Conservation (phyloP, 139 green algal genomes). For the Chlorella sp. region DNA sequence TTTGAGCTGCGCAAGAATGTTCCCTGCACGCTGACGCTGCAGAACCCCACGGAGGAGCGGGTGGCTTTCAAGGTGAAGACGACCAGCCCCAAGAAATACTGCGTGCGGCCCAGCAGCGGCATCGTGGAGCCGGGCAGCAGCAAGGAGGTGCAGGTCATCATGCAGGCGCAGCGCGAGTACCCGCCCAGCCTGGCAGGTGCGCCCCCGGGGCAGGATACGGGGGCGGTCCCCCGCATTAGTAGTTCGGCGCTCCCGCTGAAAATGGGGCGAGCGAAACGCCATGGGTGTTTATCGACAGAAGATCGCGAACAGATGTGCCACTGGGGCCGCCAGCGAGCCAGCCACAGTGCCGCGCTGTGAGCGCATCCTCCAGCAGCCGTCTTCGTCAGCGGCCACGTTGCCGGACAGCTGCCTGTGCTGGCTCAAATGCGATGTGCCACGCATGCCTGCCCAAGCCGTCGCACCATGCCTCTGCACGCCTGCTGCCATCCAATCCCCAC, state of each 20-base stretch:
- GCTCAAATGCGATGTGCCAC: too few relatives aligned
- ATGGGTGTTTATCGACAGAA: too few relatives aligned
- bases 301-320: too few relatives aligned
- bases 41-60: conserved; percentile 62
- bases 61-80: conserved; percentile 89
- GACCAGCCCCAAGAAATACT: conserved; percentile 89
- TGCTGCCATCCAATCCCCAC: not conserved
- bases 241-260: too few relatives aligned
- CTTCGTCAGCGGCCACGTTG: too few relatives aligned
- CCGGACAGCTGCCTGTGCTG: too few relatives aligned
- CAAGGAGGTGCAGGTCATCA: conserved; percentile 71
- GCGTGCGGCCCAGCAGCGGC: conserved; percentile 78
- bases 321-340: not conserved
- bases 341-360: too few relatives aligned
- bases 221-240: not conserved
- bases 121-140: conserved; percentile 59
- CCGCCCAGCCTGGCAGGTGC: conserved; percentile 49
- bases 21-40: conserved; percentile 68
- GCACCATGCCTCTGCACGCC: not conserved
- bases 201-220: not conserved
- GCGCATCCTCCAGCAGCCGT: too few relatives aligned
- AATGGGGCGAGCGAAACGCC: too few relatives aligned
- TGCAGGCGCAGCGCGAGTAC: conserved; percentile 64
- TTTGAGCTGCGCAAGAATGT: conserved; percentile 85
- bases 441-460: not conserved